phyloP scores from a whole-genome alignment of 2,329 filamentous ascomycete genomes.

The Calycina marina region DNA sequence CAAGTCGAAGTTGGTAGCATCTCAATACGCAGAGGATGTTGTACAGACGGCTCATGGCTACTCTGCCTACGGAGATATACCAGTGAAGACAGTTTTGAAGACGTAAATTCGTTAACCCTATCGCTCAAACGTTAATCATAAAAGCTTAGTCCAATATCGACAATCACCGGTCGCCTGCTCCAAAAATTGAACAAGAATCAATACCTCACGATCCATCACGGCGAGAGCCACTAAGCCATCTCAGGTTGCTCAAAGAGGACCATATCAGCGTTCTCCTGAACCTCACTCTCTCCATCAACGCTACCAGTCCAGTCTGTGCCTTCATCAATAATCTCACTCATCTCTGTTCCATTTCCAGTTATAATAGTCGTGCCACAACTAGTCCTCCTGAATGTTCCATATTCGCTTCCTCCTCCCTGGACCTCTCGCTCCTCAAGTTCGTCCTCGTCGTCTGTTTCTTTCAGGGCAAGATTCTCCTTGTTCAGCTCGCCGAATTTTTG shows the following conservation, averaged over 20 bases:
- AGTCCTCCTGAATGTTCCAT: conserved; percentile 19
- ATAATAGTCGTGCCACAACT: conserved; percentile 20
- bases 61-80: too few relatives aligned
- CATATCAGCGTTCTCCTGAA: conserved; percentile 6
- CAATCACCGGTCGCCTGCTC: too few relatives aligned
- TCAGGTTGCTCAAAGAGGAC: conserved; percentile 15
- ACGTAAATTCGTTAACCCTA: too few relatives aligned
- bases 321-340: conserved; percentile 18
- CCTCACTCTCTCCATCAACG: conserved; percentile 11
- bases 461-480: conserved; percentile 50
- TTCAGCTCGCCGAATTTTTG: conserved; percentile 34
- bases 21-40: neutral
- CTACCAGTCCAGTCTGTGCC: conserved; percentile 20
- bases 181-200: too few relatives aligned
- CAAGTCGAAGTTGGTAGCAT: neutral
- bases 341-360: conserved; percentile 14
- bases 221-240: conserved; percentile 9
- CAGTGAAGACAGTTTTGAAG: too few relatives aligned
- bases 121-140: too few relatives aligned
- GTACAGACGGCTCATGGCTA: too few relatives aligned
- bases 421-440: conserved; percentile 26
- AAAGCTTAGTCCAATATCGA: too few relatives aligned
- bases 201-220: too few relatives aligned
- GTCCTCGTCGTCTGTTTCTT: conserved; percentile 45
- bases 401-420: conserved; percentile 13